Conservation (phyloP, 2,329 filamentous ascomycete genomes). For the Phialocephala sp. region DNA sequence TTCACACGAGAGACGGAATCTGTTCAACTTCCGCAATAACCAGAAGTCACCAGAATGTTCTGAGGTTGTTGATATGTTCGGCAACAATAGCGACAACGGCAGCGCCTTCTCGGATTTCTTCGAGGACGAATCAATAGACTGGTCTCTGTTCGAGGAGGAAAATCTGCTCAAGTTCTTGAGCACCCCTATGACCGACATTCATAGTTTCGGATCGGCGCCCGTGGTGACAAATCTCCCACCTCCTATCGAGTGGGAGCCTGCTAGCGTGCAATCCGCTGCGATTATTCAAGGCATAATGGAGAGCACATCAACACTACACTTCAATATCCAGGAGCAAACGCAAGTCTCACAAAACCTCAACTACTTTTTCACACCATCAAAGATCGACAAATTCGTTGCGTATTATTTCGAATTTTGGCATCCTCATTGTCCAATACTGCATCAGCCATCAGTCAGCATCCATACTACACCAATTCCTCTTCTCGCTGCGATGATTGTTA, state of each 20-base stretch:
- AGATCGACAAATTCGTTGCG: slow-evolving; percentile 48
- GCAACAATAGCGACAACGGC: slow-evolving; percentile 26
- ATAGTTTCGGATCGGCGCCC: slow-evolving; percentile 18
- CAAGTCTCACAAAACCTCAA: slow-evolving; percentile 47
- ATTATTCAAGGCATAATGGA: slow-evolving; percentile 48
- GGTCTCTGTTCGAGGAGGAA: slow-evolving; percentile 33
- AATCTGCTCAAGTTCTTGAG: slow-evolving; percentile 32
- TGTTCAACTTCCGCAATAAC: slow-evolving; percentile 45
- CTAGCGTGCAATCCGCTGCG: slow-evolving; percentile 46
- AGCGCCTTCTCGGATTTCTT: slow-evolving; percentile 30
- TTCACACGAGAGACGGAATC: slow-evolving; percentile 45
- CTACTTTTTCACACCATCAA: slow-evolving; percentile 48
- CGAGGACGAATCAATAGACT: slow-evolving; percentile 30
- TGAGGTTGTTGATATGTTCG: slow-evolving; percentile 29
- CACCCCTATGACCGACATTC: slow-evolving; percentile 25
- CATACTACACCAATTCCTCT: slow-evolving; percentile 46
- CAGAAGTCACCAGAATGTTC: slow-evolving; percentile 34
- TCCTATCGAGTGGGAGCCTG: slow-evolving; percentile 42
- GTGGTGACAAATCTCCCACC: slow-evolving; percentile 12
- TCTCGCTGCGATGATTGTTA: slow-evolving; percentile 48
- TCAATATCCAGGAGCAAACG: slow-evolving; percentile 47
- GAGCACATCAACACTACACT: slow-evolving; percentile 46
- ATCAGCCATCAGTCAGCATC: slow-evolving; percentile 48
- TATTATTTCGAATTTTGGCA: slow-evolving; percentile 54
- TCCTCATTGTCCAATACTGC: slow-evolving; percentile 50